Percentiles rank a stretch among this genome's conserved stretches.
Evolutionary conservation across 805 yeast genomes (phyloP).

Genomic region (Pichia kluyveri): DNA sequence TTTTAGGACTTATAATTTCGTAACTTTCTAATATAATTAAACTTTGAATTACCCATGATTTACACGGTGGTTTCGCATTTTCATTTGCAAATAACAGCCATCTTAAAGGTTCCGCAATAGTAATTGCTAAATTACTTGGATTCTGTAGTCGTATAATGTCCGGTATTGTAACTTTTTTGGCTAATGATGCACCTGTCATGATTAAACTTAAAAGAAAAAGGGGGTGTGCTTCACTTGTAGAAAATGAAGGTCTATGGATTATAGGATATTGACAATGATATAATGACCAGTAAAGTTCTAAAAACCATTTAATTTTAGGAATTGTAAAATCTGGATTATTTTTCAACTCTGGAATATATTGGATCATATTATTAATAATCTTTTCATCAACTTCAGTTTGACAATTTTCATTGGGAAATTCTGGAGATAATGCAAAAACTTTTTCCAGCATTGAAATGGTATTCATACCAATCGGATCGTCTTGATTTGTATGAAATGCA

Average conservation of each 20-base stretch:
- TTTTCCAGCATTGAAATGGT: slow-evolving; percentile 15
- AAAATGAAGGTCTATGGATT: slow-evolving; percentile 40
- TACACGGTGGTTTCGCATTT: slow-evolving; percentile 37
- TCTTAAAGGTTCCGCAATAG: slow-evolving; percentile 35
- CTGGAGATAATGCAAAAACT: slow-evolving; percentile 17
- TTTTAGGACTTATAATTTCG: slow-evolving; percentile 35
- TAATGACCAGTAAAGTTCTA: slow-evolving; percentile 39
- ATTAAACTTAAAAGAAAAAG: slow-evolving; percentile 47
- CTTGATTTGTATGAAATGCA: slow-evolving; percentile 11
- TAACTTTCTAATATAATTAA: slow-evolving; percentile 38
- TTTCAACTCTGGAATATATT: slow-evolving; percentile 13
- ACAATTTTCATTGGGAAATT: slow-evolving; percentile 16
- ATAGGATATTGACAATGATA: slow-evolving; percentile 49
- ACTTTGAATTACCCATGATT: slow-evolving; percentile 41
- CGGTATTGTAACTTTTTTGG: slow-evolving; percentile 6
- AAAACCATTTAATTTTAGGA: slow-evolving; percentile 14
- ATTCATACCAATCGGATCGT: slow-evolving; percentile 14
- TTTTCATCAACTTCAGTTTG: slow-evolving; percentile 15
- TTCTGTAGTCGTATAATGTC: slow-evolving; percentile 5
- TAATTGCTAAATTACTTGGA: slow-evolving; percentile 24
- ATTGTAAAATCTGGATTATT: slow-evolving; percentile 15
- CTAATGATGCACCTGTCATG: slow-evolving; percentile 39
- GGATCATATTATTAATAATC: slow-evolving; percentile 11
- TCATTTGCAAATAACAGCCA: slow-evolving; percentile 36
- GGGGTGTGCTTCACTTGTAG: slow-evolving; percentile 41